Base-by-base conservation (phyloP, 805 yeast genomes). In the Yarrowia sp. region DNA sequence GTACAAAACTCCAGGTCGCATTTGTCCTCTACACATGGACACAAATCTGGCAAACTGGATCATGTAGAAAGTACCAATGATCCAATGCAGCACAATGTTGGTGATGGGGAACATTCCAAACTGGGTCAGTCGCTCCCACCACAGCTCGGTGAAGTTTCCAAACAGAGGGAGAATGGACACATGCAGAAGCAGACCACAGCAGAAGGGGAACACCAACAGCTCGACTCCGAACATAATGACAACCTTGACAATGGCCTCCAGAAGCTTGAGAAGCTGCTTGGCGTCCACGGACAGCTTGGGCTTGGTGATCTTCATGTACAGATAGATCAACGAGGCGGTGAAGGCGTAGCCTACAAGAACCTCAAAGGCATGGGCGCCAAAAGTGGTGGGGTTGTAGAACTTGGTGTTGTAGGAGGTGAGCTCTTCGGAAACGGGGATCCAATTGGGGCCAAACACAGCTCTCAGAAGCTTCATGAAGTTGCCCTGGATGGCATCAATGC, bases 1-100 rank as follows among this genome's bases (percentile, higher is more conserved):
- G 74, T 85, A 95, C 52, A 95, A 79, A 9, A 90, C 97, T 12
- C 99, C 99, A 0, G 89, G 87, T 65, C 99, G 82, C 66, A 93
- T 80, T 41, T 91, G 85, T 49, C 82, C 78, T 67, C 99, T 81
- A 21, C 87, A 82, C 92, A 92, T 87, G 19, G 96, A 89, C 32
- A 93, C 92, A 75, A 85, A 93, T 56, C 88, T 77, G 0, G 98
- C 96, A 77, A 95, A 86, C 70, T 85, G 79, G 67, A 87, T 86
- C 98, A 95, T 92, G 78, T 91, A 95, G 12, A 81, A 68, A 0
- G 97, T 91, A 6, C 99, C 98, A 63, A 81, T 68, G 5, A 78
- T 75, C 96, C 96, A 92, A 65, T 83, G 81, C 0, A 74, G 52
- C 19, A 74, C 67, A 5, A 70, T 41, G 38, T 71, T 65, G n/a